Evolutionary conservation across 495 filamentous ascomycete genomes (phyloP), one percentile per base, ranked within the genome.

Genomic region (Penicillium malachiteum): DNA sequence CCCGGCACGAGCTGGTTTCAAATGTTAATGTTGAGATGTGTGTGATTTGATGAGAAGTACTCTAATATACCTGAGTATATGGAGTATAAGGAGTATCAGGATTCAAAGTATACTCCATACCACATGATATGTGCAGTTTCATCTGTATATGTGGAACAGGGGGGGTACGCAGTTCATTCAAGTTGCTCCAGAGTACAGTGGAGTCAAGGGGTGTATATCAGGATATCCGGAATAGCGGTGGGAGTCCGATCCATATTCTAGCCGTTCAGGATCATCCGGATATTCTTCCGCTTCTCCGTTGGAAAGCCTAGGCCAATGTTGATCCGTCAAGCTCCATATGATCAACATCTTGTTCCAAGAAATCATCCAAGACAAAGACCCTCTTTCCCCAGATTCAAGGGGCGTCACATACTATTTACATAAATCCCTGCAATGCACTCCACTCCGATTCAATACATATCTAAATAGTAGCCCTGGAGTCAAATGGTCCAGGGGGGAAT

Each of bases 381-480:
- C 18, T 39, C 18, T 39, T 41, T 42, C 50, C 50, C 50, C 30
- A n/a, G 48, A 51, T 39, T 51, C 48, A 39, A 51, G 48, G 48
- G 48, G 48, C 35, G 17, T 51, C 37, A 8, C 34, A 35, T 49
- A 49, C 34, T 41, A 16, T 33, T 17, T 7, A 12, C 40, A 21
- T 39, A n/a, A 42, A 34, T 26, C 13, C 50, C 50, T 52, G 50
- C 50, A 44, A 52, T 52, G 39, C 48, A 14, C 50, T 52, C 50
- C 31, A 42, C 50, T 42, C 18, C 37, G 10, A 7, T 49, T 49
- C 32, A 26, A 37, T 37, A 37, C 12, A 37, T 26, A 26, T 26
- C 21, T 26, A 26, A 26, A 26, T 26, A 26, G 21, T 26, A 26
- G 21, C 21, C 21, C 21, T 26, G 21, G 21, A 26, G 21, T 26